Evolutionary conservation across 768 basidiomycete species (phyloP).

Genomic region (Serendipita sp.): DNA sequence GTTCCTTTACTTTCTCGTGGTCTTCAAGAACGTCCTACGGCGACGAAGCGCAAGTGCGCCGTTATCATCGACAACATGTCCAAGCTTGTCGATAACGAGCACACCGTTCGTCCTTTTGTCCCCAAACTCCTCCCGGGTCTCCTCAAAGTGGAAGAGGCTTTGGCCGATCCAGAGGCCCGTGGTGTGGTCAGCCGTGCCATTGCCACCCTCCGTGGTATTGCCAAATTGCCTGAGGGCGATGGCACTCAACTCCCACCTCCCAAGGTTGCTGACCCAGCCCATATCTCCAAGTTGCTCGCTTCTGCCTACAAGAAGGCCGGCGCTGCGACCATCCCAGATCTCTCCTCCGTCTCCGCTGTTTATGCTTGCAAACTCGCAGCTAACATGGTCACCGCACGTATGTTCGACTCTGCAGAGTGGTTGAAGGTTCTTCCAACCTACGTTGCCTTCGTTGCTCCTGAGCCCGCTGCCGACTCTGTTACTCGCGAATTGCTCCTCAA

Average conservation of each 20-base stretch:
- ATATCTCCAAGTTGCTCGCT: constrained; percentile 49
- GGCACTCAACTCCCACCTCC: constrained; percentile 83
- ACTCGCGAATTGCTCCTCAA: constrained; percentile 79
- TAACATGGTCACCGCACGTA: constrained; percentile 76
- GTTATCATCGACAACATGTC: constrained; percentile 98
- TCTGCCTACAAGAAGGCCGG: constrained; percentile 78
- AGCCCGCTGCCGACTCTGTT: constrained; percentile 50
- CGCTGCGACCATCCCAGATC: constrained; percentile 36
- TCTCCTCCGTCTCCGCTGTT: constrained; percentile 37
- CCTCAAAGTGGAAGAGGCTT: constrained; percentile 85
- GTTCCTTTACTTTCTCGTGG: constrained; percentile 90
- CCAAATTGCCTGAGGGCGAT: constrained; percentile 74
- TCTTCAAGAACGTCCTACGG: constrained; percentile 84
- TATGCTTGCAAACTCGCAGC: constrained; percentile 71
- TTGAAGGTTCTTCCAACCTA: constrained; percentile 54
- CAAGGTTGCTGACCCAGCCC: constrained; percentile 55
- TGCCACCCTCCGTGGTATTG: constrained; percentile 87
- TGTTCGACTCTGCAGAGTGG: constrained; percentile 85
- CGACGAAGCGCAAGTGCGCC: constrained; percentile 94
- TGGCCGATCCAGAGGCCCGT: constrained; percentile 98
- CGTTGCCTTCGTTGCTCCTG: constrained; percentile 47
- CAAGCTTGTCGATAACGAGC: constrained; percentile 87
- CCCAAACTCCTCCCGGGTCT: constrained; percentile 90
- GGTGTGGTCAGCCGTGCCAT: constrained; percentile 83
- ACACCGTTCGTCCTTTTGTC: constrained; percentile 93